Evolutionary conservation across 345 rosid species (phyloP).

Genomic region (Balakata baccata): DNA sequence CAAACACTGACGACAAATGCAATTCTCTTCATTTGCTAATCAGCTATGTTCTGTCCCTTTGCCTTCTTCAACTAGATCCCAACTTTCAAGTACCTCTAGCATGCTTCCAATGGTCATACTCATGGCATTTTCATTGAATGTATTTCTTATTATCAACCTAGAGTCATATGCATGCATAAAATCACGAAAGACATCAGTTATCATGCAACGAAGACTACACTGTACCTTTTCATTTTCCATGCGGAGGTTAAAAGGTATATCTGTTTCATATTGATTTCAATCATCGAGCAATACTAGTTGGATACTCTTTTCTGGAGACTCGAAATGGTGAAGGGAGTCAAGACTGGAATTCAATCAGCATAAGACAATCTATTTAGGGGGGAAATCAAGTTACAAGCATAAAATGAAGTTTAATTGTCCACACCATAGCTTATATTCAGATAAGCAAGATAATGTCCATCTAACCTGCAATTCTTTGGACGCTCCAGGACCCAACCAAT

Average conservation of each 20-base stretch:
- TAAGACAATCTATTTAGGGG: slow-evolving; percentile 4
- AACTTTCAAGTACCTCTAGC: too few relatives aligned
- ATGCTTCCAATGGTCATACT: too few relatives aligned
- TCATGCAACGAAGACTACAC: slow-evolving; percentile 13
- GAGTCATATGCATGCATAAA: background rate
- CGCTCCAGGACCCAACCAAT: slow-evolving; percentile 52
- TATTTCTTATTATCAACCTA: background rate
- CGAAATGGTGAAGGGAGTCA: slow-evolving; percentile 36
- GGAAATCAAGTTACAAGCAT: background rate
- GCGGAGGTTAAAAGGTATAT: background rate
- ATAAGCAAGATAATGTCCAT: background rate
- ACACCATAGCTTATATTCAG: background rate
- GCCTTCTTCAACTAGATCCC: background rate
- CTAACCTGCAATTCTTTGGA: slow-evolving; percentile 79
- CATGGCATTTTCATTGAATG: background rate
- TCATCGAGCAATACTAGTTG: slow-evolving; percentile 26
- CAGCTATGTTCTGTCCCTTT: background rate
- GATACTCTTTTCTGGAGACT: slow-evolving; percentile 18
- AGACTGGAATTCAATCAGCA: slow-evolving; percentile 37
- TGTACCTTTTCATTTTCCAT: slow-evolving; percentile 15
- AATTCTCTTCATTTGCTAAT: background rate
- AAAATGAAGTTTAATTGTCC: background rate
- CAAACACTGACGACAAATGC: background rate
- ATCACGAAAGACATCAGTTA: too few relatives aligned
- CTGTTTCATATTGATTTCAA: background rate